Evolutionary conservation across 2,329 filamentous ascomycete species (phyloP).

Genomic region (Colletotrichum eleusines): DNA sequence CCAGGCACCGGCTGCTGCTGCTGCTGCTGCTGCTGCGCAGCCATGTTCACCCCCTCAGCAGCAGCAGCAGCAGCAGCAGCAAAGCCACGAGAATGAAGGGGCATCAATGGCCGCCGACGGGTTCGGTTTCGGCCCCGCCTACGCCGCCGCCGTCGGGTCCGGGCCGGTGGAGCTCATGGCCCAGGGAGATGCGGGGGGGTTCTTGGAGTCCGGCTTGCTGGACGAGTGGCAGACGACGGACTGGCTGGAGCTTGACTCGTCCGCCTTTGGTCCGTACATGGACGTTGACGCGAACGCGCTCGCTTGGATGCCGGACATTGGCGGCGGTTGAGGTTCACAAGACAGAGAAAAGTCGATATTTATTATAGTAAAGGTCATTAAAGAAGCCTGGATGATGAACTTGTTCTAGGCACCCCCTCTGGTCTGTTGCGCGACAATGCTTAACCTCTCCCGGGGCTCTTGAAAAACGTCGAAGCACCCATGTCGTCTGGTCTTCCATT

Average conservation of each 20-base stretch:
- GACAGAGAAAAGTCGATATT: neutral
- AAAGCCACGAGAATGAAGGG: constrained; percentile 2
- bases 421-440: constrained; percentile 49
- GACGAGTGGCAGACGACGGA: constrained; percentile 49
- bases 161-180: constrained; percentile 20
- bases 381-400: constrained; percentile 46
- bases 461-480: constrained; percentile 60
- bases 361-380: no score
- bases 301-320: constrained; percentile 38
- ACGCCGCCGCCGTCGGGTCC: constrained; percentile 7
- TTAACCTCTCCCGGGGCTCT: constrained; percentile 54
- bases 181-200: constrained; percentile 27
- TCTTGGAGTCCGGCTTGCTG: constrained; percentile 30
- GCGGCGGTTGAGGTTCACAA: constrained; percentile 2
- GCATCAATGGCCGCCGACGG: neutral
- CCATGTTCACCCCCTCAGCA: neutral
- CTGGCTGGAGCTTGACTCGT: constrained; percentile 47
- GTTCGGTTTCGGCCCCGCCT: constrained; percentile 21
- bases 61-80: neutral
- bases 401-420: no score
- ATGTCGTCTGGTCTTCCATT: constrained; percentile 53
- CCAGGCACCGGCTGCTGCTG: neutral
- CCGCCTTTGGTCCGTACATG: constrained; percentile 43
- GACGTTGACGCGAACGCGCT: constrained; percentile 38
- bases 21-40: neutral